Conservation (phyloP, 2,329 filamentous ascomycete genomes). For the Trichophyton mentagrophytes region DNA sequence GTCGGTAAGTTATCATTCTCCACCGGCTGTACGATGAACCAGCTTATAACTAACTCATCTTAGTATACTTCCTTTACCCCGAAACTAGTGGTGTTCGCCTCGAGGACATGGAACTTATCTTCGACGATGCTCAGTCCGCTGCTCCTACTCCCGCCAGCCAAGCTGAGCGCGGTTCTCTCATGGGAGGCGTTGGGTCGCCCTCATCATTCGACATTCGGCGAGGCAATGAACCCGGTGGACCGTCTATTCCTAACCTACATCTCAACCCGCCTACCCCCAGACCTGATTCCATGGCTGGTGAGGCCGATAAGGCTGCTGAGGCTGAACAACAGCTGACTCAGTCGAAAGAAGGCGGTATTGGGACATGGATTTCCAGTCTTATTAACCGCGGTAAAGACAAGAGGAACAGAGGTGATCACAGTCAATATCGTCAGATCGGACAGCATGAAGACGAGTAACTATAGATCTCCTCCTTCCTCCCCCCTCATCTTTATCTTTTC, state of each 20-base stretch:
- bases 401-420: constrained; percentile 27
- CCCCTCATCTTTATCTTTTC: neutral
- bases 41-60: constrained; percentile 1
- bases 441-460: constrained; percentile 33
- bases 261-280: constrained; percentile 60
- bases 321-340: constrained; percentile 19
- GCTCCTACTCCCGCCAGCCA: constrained; percentile 66
- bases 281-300: constrained; percentile 12
- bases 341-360: constrained; percentile 42
- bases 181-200: constrained; percentile 59
- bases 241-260: constrained; percentile 64
- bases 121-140: constrained; percentile 80
- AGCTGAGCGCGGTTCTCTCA: constrained; percentile 69
- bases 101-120: constrained; percentile 91
- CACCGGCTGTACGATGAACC: neutral
- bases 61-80: constrained; percentile 95
- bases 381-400: constrained; percentile 39
- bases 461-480: neutral
- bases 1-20: constrained; percentile 54
- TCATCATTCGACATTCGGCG: constrained; percentile 60
- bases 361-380: constrained; percentile 58
- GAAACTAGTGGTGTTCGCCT: constrained; percentile 91
- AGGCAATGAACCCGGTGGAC: constrained; percentile 29
- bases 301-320: constrained; percentile 12
- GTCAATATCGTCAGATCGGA: constrained; percentile 34